Evolutionary conservation across 2,329 filamentous ascomycete genomes (phyloP), one percentile per base, ranked within the genome.

Genomic region (Diaporthe sp.): DNA sequence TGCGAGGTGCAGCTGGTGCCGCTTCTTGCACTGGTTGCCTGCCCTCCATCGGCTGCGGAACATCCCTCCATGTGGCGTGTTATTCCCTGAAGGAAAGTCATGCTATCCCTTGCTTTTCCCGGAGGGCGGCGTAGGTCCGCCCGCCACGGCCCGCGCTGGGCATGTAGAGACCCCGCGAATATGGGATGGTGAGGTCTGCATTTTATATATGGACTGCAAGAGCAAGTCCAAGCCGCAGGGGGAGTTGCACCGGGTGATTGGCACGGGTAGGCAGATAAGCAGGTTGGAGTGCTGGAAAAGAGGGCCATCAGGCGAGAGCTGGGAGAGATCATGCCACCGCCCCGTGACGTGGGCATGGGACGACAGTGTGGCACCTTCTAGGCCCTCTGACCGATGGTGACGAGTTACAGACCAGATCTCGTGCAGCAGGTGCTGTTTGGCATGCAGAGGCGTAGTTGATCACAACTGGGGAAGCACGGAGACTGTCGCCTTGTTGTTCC

Each of bases 301-400:
- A 73, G 44, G 71, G 34, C 71, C 71, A 73, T 73, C 71, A 73
- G 58, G 58, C 49, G 71, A 73, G 37, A 65, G 44, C 60, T 75
- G 19, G 74, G 44, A 73, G 25, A 67, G 44, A 76, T 76, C 75
- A 76, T 76, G 73, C 75, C 72, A 76, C 75, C 53, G 61, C 44
- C 46, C 31, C 25, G 49, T 65, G 71, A 73, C 37, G 58, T 55
- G 58, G 71, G 46, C 51, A 65, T 73, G 71, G 58, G 58, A 73
- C 71, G 71, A 73, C 46, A 57, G 39, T 46, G 58, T 57, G 46
- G 71, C 58, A 57, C 46, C 37, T 22, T 53, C 46, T 42, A 73
- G 58, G n/a, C 58, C 58, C 46, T 65, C 46, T 55, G 71, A 46
- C 37, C 49, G 58, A 37, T 25, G 9, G 58, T 57, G 71, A 65